Conservation (phyloP, 345 rosid species). For the Lumnitzera littorea region DNA sequence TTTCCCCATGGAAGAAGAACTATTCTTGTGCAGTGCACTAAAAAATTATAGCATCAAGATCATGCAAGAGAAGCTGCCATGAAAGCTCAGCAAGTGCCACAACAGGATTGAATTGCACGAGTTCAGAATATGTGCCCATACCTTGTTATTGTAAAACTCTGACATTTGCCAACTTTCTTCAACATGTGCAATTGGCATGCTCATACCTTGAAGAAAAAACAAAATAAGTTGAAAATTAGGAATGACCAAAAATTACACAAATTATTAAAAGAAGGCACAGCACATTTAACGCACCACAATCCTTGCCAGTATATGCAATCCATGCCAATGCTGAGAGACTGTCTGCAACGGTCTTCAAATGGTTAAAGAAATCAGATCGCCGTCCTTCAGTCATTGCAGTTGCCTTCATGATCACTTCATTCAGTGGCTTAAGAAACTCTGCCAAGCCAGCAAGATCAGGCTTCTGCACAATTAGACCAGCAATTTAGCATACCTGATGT, state of each 20-base stretch:
- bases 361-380: slow-evolving; percentile 85
- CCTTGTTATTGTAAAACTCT: slow-evolving; percentile 98
- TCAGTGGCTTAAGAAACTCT: slow-evolving; percentile 79
- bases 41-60: slow-evolving; percentile 1
- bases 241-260: slow-evolving; percentile 2
- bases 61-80: not conserved
- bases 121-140: slow-evolving; percentile 5
- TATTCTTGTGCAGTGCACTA: not conserved
- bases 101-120: too few species aligned
- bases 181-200: slow-evolving; percentile 94
- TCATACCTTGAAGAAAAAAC: slow-evolving; percentile 62
- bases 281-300: slow-evolving; percentile 54
- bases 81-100: too few species aligned
- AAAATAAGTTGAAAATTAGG: slow-evolving; percentile 2
- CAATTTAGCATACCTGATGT: not conserved
- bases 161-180: slow-evolving; percentile 99
- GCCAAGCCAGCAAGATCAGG: slow-evolving; percentile 65
- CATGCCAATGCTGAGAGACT: slow-evolving; percentile 86
- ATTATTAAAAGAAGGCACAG: not conserved
- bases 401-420: slow-evolving; percentile 70
- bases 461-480: slow-evolving; percentile 46
- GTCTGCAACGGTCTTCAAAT: slow-evolving; percentile 71
- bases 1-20: too few species aligned
- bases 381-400: slow-evolving; percentile 70
- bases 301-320: slow-evolving; percentile 91